Conservation (phyloP, 2,329 filamentous ascomycete genomes). For the Amauroascus niger region DNA sequence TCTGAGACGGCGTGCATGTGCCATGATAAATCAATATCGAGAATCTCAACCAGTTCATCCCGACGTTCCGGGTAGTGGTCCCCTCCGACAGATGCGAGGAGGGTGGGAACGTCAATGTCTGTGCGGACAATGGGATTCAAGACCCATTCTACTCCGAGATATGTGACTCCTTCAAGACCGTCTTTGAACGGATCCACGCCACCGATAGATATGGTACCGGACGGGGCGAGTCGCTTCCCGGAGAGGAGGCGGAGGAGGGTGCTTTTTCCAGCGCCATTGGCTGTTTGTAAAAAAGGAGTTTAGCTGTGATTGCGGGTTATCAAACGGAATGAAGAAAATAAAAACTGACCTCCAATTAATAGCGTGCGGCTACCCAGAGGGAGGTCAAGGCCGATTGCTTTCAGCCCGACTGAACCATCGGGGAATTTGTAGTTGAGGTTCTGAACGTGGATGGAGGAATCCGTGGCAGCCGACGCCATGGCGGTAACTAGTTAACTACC, state of each 20-base stretch:
- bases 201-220: slow-evolving; percentile 61
- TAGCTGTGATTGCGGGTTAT: slow-evolving; percentile 1
- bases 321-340: background rate
- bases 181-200: slow-evolving; percentile 88
- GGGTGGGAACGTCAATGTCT: slow-evolving; percentile 82
- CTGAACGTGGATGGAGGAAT: slow-evolving; percentile 60
- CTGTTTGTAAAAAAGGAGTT: slow-evolving; percentile 32
- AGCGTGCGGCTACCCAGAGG: slow-evolving; percentile 78
- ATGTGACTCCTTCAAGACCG: slow-evolving; percentile 85
- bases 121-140: slow-evolving; percentile 92
- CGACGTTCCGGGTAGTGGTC: slow-evolving; percentile 69
- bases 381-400: slow-evolving; percentile 62
- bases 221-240: slow-evolving; percentile 84
- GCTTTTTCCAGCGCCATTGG: slow-evolving; percentile 95
- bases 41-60: slow-evolving; percentile 75
- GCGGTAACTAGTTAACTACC: no score
- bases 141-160: slow-evolving; percentile 96
- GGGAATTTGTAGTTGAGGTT: slow-evolving; percentile 82
- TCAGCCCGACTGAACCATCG: slow-evolving; percentile 69
- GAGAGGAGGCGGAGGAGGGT: slow-evolving; percentile 89
- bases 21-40: slow-evolving; percentile 88
- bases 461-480: slow-evolving; percentile 11
- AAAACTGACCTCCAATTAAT: slow-evolving; percentile 63
- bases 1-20: slow-evolving; percentile 94
- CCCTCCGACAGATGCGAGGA: slow-evolving; percentile 77